Evolutionary conservation across 441 rosid species (phyloP).

Genomic region (Isatis lusitanica): DNA sequence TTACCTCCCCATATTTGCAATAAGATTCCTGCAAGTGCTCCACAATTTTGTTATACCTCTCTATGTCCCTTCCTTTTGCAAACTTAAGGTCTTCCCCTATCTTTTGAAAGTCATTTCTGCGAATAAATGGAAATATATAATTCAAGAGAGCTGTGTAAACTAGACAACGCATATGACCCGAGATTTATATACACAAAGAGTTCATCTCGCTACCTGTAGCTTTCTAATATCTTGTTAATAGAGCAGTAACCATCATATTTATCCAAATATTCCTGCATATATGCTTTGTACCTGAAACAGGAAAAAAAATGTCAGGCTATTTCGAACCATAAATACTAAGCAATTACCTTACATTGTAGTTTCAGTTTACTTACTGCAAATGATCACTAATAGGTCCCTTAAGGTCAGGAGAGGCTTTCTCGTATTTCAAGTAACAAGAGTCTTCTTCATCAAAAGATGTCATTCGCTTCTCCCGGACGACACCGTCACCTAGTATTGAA

Average conservation of each 20-base stretch:
- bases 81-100: slow-evolving; percentile 74
- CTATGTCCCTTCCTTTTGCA: slow-evolving; percentile 73
- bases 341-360: slow-evolving; percentile 3
- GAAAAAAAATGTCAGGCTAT: slow-evolving; percentile 8
- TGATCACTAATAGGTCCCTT: slow-evolving; percentile 79
- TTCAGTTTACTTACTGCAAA: slow-evolving; percentile 65
- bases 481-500: slow-evolving; percentile 44
- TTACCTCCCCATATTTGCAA: slow-evolving; percentile 65
- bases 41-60: slow-evolving; percentile 59
- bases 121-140: background rate
- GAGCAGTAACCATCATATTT: slow-evolving; percentile 79
- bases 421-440: slow-evolving; percentile 71
- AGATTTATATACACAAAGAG: background rate
- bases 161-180: slow-evolving; percentile 12
- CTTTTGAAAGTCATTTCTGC: slow-evolving; percentile 60
- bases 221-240: slow-evolving; percentile 71
- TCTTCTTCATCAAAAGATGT: slow-evolving; percentile 65
- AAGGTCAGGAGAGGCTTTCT: slow-evolving; percentile 75
- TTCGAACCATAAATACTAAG: slow-evolving; percentile 19
- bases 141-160: slow-evolving; percentile 5
- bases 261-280: slow-evolving; percentile 72
- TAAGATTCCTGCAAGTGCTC: slow-evolving; percentile 68
- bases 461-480: slow-evolving; percentile 51
- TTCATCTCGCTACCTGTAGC: slow-evolving; percentile 61
- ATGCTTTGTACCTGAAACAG: slow-evolving; percentile 74